phyloP scores from a whole-genome alignment of 805 yeast genomes.

The Wickerhamomyces subpelliculosus region DNA sequence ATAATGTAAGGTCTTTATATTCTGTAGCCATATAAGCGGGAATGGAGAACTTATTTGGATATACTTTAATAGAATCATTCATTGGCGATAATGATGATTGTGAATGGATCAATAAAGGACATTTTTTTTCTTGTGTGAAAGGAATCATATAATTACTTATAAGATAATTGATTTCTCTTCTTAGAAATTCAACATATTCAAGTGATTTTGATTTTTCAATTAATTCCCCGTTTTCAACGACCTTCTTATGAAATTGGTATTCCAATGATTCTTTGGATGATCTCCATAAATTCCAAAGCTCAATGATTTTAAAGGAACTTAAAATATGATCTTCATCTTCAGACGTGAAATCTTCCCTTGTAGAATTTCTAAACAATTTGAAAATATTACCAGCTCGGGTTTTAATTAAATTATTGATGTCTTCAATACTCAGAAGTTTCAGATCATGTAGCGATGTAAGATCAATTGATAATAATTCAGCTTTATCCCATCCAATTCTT shows the following conservation, averaged over 20 bases:
- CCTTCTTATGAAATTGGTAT: background rate
- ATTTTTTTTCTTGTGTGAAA: background rate
- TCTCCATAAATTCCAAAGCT: background rate
- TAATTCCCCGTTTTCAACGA: background rate
- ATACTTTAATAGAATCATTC: background rate
- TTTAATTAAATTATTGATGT: background rate
- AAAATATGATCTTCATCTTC: background rate
- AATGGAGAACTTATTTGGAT: slow-evolving; percentile 13
- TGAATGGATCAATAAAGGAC: background rate
- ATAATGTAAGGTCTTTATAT: slow-evolving; percentile 30
- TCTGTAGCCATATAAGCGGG: slow-evolving; percentile 26
- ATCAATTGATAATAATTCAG: background rate
- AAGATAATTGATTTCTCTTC: background rate
- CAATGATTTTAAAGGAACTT: background rate
- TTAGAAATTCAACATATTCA: background rate
- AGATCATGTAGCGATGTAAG: background rate
- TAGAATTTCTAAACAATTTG: background rate
- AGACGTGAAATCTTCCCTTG: background rate
- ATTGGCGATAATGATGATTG: background rate
- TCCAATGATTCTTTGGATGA: background rate
- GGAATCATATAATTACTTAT: background rate
- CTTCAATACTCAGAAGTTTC: background rate
- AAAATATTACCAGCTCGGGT: background rate
- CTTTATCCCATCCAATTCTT: background rate
- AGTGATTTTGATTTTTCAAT: too few species aligned